A percentile compares a stretch with the other conserved stretches of the same genome.
Conservation (phyloP, 1,284 basidiomycete species). For the Cystobasidium sp. region DNA sequence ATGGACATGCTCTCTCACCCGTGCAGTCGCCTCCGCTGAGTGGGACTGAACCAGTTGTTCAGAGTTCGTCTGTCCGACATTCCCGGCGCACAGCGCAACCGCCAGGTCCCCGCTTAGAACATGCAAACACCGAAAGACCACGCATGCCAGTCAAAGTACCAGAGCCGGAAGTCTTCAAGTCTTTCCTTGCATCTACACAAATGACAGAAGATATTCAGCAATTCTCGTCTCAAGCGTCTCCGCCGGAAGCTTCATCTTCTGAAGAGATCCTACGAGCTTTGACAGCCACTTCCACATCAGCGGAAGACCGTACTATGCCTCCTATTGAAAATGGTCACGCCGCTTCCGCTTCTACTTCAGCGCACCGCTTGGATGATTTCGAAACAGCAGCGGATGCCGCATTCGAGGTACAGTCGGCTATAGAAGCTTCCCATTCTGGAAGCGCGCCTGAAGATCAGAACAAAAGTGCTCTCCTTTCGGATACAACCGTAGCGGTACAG, state of each 20-base stretch:
- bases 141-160: conserved; percentile 20
- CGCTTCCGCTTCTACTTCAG: not conserved
- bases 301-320: not conserved
- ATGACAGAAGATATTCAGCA: conserved; percentile 30
- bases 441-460: not conserved
- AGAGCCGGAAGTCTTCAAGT: conserved; percentile 19
- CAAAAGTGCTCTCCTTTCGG: too few relatives aligned
- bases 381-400: not conserved
- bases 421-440: not conserved
- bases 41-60: not conserved
- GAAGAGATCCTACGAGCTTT: conserved; percentile 7
- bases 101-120: conserved; percentile 7
- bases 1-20: conserved; percentile 3
- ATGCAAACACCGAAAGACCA: conserved; percentile 22
- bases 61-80: not conserved
- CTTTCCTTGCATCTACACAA: not conserved
- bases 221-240: conserved; percentile 33
- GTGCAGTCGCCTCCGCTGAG: not conserved
- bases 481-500: too few relatives aligned
- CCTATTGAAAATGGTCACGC: not conserved
- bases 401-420: too few relatives aligned
- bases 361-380: not conserved
- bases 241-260: conserved; percentile 9
- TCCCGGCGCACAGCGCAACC: not conserved
- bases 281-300: not conserved